Conservation (phyloP, 2,329 filamentous ascomycete genomes). For the Penicillium corylophilum region DNA sequence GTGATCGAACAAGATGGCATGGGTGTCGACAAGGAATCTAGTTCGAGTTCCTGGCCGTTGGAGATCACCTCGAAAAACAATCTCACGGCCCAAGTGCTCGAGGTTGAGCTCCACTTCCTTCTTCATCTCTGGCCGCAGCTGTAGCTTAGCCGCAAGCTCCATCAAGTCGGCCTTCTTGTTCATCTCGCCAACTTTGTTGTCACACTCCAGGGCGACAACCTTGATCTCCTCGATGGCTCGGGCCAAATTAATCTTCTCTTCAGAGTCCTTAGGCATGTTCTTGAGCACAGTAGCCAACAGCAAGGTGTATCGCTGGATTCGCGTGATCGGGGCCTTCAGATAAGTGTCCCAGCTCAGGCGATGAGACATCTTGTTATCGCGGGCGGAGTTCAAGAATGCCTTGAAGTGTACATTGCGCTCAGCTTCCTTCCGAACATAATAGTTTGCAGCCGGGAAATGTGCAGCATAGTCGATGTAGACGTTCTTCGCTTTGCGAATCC, state of each 20-base stretch:
- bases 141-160: slow-evolving; percentile 78
- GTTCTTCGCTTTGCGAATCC: slow-evolving; percentile 88
- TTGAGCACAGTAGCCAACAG: slow-evolving; percentile 79
- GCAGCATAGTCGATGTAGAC: slow-evolving; percentile 92
- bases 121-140: slow-evolving; percentile 83
- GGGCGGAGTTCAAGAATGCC: slow-evolving; percentile 77
- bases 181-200: slow-evolving; percentile 88
- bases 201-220: slow-evolving; percentile 83
- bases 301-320: slow-evolving; percentile 85
- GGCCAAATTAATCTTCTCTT: slow-evolving; percentile 81
- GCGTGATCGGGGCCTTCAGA: slow-evolving; percentile 87
- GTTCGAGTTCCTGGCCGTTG: slow-evolving; percentile 84
- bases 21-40: slow-evolving; percentile 91
- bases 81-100: slow-evolving; percentile 86
- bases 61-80: slow-evolving; percentile 85
- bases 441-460: slow-evolving; percentile 79
- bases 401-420: slow-evolving; percentile 83
- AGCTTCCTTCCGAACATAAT: slow-evolving; percentile 78
- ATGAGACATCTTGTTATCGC: slow-evolving; percentile 73
- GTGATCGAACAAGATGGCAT: slow-evolving; percentile 92
- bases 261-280: slow-evolving; percentile 77
- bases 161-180: slow-evolving; percentile 85
- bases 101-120: slow-evolving; percentile 79
- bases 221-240: slow-evolving; percentile 91
- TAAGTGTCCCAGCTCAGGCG: slow-evolving; percentile 93